These are phyloP conservation scores for Suillus sp. DNA, from an alignment of 768 basidiomycete species.

Conservation along the genomic window DNA sequence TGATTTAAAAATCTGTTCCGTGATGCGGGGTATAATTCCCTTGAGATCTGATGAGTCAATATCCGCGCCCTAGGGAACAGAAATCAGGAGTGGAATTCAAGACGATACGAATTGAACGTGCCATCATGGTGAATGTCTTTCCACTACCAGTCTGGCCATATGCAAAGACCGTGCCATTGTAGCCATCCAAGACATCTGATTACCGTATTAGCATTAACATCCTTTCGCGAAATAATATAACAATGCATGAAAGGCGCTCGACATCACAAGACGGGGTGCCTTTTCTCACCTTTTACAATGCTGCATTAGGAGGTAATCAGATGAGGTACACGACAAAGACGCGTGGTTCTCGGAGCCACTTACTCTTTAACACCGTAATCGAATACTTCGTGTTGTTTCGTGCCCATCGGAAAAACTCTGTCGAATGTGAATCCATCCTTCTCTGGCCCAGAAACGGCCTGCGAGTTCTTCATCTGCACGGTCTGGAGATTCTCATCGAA, in stretches of 20 bases:
- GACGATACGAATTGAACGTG: slow-evolving; percentile 31
- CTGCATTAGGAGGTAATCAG: slow-evolving; percentile 39
- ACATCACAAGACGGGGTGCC: neutral
- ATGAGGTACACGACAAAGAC: slow-evolving; percentile 20
- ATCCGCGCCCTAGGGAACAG: slow-evolving; percentile 77
- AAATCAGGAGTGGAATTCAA: slow-evolving; percentile 15
- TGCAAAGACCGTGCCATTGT: slow-evolving; percentile 97
- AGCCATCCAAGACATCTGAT: slow-evolving; percentile 95
- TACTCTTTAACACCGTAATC: slow-evolving; percentile 98
- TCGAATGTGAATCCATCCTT: slow-evolving; percentile 99
- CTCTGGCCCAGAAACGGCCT: slow-evolving; percentile 79
- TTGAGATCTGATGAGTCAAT: slow-evolving; percentile 93
- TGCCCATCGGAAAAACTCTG: slow-evolving; percentile 90
- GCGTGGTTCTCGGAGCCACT: slow-evolving; percentile 35
- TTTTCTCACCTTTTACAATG: slow-evolving; percentile 79
- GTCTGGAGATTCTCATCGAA: slow-evolving; percentile 88
- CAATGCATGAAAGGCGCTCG: slow-evolving; percentile 6
- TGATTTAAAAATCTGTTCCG: slow-evolving; percentile 98
- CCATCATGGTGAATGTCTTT: slow-evolving; percentile 99
- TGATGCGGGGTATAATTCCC: slow-evolving; percentile 97
- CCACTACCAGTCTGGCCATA: slow-evolving; percentile 98
- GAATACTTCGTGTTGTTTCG: slow-evolving; percentile 92
- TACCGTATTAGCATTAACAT: slow-evolving; percentile 19
- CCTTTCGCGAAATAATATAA: neutral
- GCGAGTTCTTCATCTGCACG: slow-evolving; percentile 74